A percentile compares a stretch with the other conserved stretches of the same genome.
These are phyloP conservation scores for Cryptococcus sp. DNA, from an alignment of 1,284 basidiomycete species.

Conservation along the genomic window DNA sequence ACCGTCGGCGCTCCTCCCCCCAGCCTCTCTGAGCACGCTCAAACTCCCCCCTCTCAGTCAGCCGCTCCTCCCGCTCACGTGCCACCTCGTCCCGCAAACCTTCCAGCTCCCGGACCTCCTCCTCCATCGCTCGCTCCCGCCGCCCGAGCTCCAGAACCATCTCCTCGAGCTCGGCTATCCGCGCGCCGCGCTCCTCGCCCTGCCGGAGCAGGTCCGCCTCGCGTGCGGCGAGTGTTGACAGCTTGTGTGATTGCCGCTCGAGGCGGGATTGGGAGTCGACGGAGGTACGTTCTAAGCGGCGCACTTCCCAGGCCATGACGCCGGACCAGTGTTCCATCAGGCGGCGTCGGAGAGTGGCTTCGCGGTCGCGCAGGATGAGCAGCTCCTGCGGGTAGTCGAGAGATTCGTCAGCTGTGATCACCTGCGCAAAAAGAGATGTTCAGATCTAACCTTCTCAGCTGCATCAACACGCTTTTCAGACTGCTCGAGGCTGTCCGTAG, in stretches of 20 bases:
- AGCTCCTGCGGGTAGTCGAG: constrained; percentile 43
- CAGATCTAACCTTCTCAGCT: constrained; percentile 46
- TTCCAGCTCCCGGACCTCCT: constrained; percentile 30
- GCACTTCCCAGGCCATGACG: constrained; percentile 51
- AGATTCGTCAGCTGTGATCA: background rate
- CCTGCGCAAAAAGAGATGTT: too few species aligned
- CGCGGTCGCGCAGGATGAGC: constrained; percentile 43
- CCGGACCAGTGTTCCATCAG: constrained; percentile 51
- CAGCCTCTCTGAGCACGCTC: constrained; percentile 18
- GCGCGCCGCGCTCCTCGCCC: constrained; percentile 13
- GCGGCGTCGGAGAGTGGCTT: constrained; percentile 37
- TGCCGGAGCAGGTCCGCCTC: constrained; percentile 28
- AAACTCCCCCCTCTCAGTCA: constrained; percentile 41
- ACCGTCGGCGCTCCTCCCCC: constrained; percentile 17
- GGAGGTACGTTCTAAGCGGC: constrained; percentile 36
- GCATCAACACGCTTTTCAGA: constrained; percentile 48
- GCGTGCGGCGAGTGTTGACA: constrained; percentile 19
- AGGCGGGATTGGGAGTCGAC: constrained; percentile 26
- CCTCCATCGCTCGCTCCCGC: constrained; percentile 37
- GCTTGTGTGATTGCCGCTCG: constrained; percentile 22
- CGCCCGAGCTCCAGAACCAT: constrained; percentile 42
- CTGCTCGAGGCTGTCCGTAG: constrained; percentile 47
- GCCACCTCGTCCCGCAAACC: constrained; percentile 52
- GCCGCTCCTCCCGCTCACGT: constrained; percentile 55
- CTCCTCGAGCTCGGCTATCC: constrained; percentile 41